Evolutionary conservation across 306 rosid species (phyloP).

Genomic region (Ceratonia siliqua): DNA sequence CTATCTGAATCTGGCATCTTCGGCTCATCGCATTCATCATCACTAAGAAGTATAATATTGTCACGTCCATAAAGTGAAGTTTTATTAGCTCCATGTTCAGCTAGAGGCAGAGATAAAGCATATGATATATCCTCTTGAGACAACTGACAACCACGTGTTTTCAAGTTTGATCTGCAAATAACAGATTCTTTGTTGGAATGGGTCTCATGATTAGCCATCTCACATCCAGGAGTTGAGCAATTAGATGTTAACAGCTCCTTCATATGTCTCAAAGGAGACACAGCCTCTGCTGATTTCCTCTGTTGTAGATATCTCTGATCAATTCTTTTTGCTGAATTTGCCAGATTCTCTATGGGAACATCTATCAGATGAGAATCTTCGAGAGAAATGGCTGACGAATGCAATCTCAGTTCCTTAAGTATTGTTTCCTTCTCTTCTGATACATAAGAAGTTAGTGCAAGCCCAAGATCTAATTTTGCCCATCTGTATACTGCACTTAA

Average conservation of each 20-base stretch:
- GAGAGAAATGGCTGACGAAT: slow-evolving; percentile 29
- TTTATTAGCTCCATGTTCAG: slow-evolving; percentile 47
- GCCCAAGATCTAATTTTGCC: slow-evolving; percentile 90
- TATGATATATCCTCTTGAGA: slow-evolving; percentile 57
- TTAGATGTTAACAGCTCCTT: slow-evolving; percentile 28
- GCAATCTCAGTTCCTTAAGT: slow-evolving; percentile 32
- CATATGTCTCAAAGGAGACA: slow-evolving; percentile 32
- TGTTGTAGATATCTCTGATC: slow-evolving; percentile 42
- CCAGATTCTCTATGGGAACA: slow-evolving; percentile 37
- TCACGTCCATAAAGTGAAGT: slow-evolving; percentile 37
- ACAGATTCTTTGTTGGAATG: slow-evolving; percentile 37
- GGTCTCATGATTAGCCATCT: slow-evolving; percentile 32
- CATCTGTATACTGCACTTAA: slow-evolving; percentile 93
- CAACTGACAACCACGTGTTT: slow-evolving; percentile 47
- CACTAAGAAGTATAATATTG: slow-evolving; percentile 71
- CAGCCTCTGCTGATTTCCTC: slow-evolving; percentile 40
- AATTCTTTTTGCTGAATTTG: slow-evolving; percentile 35
- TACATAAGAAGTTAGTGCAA: slow-evolving; percentile 68
- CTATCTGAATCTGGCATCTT: slow-evolving; percentile 45
- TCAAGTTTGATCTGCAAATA: slow-evolving; percentile 39
- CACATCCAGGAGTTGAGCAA: slow-evolving; percentile 33
- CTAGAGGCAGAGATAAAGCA: slow-evolving; percentile 37
- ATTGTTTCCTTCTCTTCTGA: slow-evolving; percentile 43
- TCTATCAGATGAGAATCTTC: slow-evolving; percentile 44
- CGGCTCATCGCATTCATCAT: slow-evolving; percentile 70